Conservation (phyloP, 2,329 filamentous ascomycete genomes). For the Pseudogymnoascus sp. region DNA sequence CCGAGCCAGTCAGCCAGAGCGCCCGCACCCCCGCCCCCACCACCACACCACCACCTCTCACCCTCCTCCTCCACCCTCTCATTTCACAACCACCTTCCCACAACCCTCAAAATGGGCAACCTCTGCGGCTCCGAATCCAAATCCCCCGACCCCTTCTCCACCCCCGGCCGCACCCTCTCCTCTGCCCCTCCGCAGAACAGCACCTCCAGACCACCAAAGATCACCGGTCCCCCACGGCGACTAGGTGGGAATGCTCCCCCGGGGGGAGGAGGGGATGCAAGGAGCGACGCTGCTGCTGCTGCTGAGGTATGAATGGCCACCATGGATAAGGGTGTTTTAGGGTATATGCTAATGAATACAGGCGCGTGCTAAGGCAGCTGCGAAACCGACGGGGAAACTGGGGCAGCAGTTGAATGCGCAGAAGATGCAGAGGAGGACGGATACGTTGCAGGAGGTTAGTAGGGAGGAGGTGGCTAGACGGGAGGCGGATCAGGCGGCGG, state of each 20-base stretch:
- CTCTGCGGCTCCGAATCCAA: neutral
- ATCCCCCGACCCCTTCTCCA: neutral
- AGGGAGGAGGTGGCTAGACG: conserved; percentile 55
- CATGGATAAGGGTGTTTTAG: neutral
- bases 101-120: conserved; percentile 17
- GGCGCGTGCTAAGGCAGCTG: conserved; percentile 57
- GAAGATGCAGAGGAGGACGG: conserved; percentile 61
- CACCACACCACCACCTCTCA: conserved; percentile 61
- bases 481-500: conserved; percentile 56
- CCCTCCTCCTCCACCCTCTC: conserved; percentile 56
- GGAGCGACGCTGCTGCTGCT: conserved; percentile 66
- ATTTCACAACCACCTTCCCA: conserved; percentile 20
- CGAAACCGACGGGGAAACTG: conserved; percentile 59
- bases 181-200: conserved; percentile 16
- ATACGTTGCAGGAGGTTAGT: conserved; percentile 61
- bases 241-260: conserved; percentile 44
- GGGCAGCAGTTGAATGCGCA: conserved; percentile 63
- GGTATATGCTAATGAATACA: conserved; percentile 28
- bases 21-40: conserved; percentile 62
- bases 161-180: conserved; percentile 4
- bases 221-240: conserved; percentile 52
- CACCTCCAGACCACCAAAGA: conserved; percentile 23
- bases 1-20: conserved; percentile 76
- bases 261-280: conserved; percentile 43
- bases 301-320: conserved; percentile 70